Percentiles rank a stretch among this genome's conserved stretches.
Conservation (phyloP, 805 yeast species). For the Saccharomyces mikatae region DNA sequence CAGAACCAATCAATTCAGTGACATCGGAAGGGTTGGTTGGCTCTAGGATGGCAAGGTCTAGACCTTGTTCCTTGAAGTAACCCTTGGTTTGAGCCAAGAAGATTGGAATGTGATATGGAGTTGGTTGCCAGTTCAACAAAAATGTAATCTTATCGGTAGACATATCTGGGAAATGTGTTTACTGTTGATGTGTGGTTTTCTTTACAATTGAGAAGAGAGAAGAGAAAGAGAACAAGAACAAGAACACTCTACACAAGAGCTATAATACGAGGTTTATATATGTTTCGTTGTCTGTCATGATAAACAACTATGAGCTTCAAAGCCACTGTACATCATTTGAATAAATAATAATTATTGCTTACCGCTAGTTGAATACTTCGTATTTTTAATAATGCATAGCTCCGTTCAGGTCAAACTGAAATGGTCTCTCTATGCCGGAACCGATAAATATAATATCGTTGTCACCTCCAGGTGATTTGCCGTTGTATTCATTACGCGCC, state of each 20-base stretch:
- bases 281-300: background rate
- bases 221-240: background rate
- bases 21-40: conserved; percentile 54
- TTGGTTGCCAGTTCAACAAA: conserved; percentile 46
- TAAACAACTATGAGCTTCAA: background rate
- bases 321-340: background rate
- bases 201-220: background rate
- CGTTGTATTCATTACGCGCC: background rate
- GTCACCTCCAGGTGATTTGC: background rate
- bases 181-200: background rate
- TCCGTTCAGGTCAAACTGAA: background rate
- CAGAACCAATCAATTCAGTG: conserved; percentile 48
- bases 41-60: conserved; percentile 45
- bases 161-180: conserved; percentile 26
- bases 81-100: conserved; percentile 44
- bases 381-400: background rate
- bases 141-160: conserved; percentile 43
- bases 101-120: conserved; percentile 49
- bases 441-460: background rate
- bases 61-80: conserved; percentile 41
- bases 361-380: background rate
- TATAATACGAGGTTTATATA: background rate
- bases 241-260: background rate
- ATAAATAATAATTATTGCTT: background rate
- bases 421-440: background rate